Base-by-base conservation (phyloP, 306 rosid genomes). In the Arachis hypogaea region DNA sequence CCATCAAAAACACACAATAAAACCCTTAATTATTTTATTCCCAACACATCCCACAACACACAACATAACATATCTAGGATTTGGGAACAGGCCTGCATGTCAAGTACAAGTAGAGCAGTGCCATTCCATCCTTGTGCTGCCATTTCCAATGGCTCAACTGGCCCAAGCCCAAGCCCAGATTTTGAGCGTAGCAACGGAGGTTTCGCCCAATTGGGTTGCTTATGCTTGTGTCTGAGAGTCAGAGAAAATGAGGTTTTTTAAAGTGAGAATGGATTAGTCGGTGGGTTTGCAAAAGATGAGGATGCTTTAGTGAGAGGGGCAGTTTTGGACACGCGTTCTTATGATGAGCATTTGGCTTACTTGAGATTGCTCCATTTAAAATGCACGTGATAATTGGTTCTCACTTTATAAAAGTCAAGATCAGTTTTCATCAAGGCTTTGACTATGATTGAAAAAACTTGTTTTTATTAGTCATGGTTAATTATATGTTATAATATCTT, bases 71-170 rank as follows among this genome's bases (percentile, higher is more conserved):
- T 33, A 10, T 7, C 9, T 50, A 50, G 6, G 16, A 50, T 52
- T 11, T 7, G 44, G 44, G 56, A 56, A 83, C 38, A 9, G 40
- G 74, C 98, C 96, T 91, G 97, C 96, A 91, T 88, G 76, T 88
- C 96, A 14, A 94, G 85, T 14, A 93, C 91, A 40, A 93, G 91
- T 40, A 93, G 85, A 76, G 97, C 93, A 4, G 91, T 77, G 66
- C 49, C 81, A 45, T 75, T 68, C 84, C 80, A 80, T 49, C 74
- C 58, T 47, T 80, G 76, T 12, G 58, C 76, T 58, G 84, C 79
- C 96, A 92, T 89, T 52, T 59, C 69, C 65, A 63, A 69, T 54
- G 77, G 46, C 16, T 49, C 43, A 47, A 68, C 51, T 59, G 58
- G 58, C 58, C 46, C 61, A 59, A 40, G 7, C 76, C 68, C 71